Percentiles rank a stretch among this genome's conserved stretches.
Evolutionary conservation across 192 early-diverging fungal genomes (phyloP).

Genomic region (Mortierella hygrophila): DNA sequence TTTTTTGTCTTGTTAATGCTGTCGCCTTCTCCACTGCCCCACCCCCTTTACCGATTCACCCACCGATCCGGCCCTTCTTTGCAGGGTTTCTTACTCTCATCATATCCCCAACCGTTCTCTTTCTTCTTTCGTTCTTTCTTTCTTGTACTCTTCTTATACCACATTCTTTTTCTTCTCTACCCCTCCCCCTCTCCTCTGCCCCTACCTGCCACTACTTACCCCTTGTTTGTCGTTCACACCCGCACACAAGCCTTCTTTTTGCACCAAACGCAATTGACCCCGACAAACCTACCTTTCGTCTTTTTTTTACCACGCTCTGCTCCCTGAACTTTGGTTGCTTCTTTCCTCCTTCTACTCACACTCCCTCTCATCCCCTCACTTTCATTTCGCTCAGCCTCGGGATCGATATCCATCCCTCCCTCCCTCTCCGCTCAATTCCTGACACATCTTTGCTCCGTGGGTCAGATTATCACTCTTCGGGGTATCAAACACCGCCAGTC

Average conservation of each 20-base stretch:
- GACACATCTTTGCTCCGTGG: conserved; percentile 7
- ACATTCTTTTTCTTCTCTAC: background rate
- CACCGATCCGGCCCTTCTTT: background rate
- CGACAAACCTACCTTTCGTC: background rate
- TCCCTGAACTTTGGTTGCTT: background rate
- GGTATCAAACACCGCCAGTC: background rate
- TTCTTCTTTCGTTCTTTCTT: background rate
- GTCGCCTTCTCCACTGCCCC: background rate
- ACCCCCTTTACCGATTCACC: background rate
- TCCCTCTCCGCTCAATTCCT: background rate
- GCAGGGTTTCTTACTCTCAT: background rate
- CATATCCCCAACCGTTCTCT: background rate
- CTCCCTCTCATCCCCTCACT: background rate
- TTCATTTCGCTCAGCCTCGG: background rate
- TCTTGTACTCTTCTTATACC: background rate
- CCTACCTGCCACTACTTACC: no score
- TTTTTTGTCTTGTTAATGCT: background rate
- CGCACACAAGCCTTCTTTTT: background rate
- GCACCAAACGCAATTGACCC: background rate
- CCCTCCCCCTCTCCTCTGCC: background rate
- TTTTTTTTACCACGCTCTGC: background rate
- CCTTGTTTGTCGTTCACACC: background rate
- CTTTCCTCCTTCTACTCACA: background rate
- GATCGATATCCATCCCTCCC: background rate
- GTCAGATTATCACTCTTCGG: background rate